A percentile compares a stretch with the other conserved stretches of the same genome.
Conservation (phyloP, 2,329 filamentous ascomycete genomes). For the Ilyonectria mors-panacis region DNA sequence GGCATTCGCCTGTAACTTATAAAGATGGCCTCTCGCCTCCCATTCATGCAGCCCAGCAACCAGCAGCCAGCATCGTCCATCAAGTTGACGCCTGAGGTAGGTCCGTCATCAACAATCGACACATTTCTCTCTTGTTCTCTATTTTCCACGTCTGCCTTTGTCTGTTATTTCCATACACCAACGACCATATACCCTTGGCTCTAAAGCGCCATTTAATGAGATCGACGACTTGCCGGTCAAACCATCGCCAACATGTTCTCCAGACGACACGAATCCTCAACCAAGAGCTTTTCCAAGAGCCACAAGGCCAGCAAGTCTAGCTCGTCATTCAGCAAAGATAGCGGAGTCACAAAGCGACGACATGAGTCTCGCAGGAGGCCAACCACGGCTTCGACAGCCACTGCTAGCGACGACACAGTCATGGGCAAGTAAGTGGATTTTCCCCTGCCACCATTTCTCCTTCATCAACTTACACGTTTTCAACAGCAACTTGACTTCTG, state of each 20-base stretch:
- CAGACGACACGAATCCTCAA: slow-evolving; percentile 61
- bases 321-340: slow-evolving; percentile 69
- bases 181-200: slow-evolving; percentile 27
- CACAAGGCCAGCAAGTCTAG: slow-evolving; percentile 66
- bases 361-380: slow-evolving; percentile 67
- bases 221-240: slow-evolving; percentile 9
- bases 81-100: slow-evolving; percentile 52
- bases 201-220: slow-evolving; percentile 31
- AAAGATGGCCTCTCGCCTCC: slow-evolving; percentile 42
- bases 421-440: slow-evolving; percentile 60
- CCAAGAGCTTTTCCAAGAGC: slow-evolving; percentile 58
- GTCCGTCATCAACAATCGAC: slow-evolving; percentile 39
- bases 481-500: slow-evolving; percentile 70
- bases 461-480: slow-evolving; percentile 17
- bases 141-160: slow-evolving; percentile 19
- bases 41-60: slow-evolving; percentile 18
- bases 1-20: slow-evolving; percentile 44
- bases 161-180: slow-evolving; percentile 23
- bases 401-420: slow-evolving; percentile 55
- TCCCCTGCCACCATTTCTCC: background rate
- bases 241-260: slow-evolving; percentile 59
- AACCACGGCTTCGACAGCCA: slow-evolving; percentile 61
- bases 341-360: slow-evolving; percentile 68
- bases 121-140: slow-evolving; percentile 34
- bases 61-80: slow-evolving; percentile 32